Conservation (phyloP, 257 asterid genomes). For the Capsicum pubescens region DNA sequence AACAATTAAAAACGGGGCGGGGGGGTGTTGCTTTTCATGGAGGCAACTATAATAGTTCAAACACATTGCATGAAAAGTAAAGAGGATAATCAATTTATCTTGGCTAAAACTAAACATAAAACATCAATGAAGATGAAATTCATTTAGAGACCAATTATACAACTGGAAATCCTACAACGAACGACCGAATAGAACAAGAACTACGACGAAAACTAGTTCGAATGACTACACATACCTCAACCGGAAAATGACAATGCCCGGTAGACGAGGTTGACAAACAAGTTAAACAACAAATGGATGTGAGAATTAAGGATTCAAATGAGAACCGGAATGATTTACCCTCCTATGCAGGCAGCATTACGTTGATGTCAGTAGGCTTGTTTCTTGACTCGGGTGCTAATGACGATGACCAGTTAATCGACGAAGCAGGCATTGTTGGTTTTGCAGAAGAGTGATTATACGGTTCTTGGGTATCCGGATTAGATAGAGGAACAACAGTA, state of each 20-base stretch:
- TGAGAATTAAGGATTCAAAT: slow-evolving; percentile 1
- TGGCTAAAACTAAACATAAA: slow-evolving; percentile 14
- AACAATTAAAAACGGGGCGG: too few relatives aligned
- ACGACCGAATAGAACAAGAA: background rate
- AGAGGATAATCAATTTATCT: background rate
- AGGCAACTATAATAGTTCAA: background rate
- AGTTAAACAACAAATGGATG: slow-evolving; percentile 16
- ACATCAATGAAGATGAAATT: background rate
- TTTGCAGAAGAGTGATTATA: slow-evolving; percentile 35
- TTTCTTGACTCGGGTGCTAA: slow-evolving; percentile 55
- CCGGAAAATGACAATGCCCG: background rate
- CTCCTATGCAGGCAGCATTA: slow-evolving; percentile 49
- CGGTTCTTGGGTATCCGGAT: slow-evolving; percentile 50
- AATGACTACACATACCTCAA: background rate
- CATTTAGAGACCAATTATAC: slow-evolving; percentile 20
- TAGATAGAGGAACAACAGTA: slow-evolving; percentile 58
- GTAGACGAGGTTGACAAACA: background rate
- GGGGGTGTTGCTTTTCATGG: background rate
- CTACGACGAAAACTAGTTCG: background rate
- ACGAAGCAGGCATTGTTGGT: slow-evolving; percentile 31
- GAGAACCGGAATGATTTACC: background rate
- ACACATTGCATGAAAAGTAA: background rate
- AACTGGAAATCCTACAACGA: background rate
- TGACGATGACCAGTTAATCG: slow-evolving; percentile 71
- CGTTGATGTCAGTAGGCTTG: slow-evolving; percentile 72